Evolutionary conservation across 2,329 filamentous ascomycete genomes (phyloP).

Genomic region (Penicillium brasilianum): DNA sequence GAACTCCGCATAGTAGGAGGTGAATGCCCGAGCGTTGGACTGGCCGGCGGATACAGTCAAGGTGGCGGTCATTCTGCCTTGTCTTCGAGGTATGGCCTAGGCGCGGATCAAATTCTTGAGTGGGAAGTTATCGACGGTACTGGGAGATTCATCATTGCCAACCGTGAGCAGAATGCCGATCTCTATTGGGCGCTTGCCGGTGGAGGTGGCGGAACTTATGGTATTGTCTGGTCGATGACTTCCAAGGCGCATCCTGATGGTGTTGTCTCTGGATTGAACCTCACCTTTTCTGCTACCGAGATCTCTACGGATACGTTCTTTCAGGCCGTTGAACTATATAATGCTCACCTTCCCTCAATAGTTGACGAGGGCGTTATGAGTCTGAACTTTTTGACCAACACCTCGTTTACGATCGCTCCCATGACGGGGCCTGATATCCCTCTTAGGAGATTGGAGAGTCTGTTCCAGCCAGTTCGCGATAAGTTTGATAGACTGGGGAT

Average conservation of each 20-base stretch:
- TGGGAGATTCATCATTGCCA: conserved; percentile 57
- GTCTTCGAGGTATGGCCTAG: conserved; percentile 59
- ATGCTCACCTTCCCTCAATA: conserved; percentile 15
- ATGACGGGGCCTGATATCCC: conserved; percentile 15
- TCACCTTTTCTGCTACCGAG: conserved; percentile 46
- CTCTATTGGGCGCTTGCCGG: conserved; percentile 68
- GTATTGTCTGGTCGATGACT: conserved; percentile 60
- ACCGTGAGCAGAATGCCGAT: conserved; percentile 55
- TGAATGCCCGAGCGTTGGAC: conserved; percentile 58
- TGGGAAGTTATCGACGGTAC: conserved; percentile 60
- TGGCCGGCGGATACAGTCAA: conserved; percentile 63
- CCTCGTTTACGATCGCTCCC: conserved; percentile 16
- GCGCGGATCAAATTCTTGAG: conserved; percentile 62
- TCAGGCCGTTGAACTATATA: conserved; percentile 24
- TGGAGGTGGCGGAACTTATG: conserved; percentile 64
- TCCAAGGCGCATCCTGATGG: conserved; percentile 55
- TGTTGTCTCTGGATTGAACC: conserved; percentile 49
- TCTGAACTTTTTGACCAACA: conserved; percentile 15
- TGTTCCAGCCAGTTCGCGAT: conserved; percentile 12
- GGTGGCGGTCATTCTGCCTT: conserved; percentile 64
- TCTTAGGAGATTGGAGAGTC: conserved; percentile 3
- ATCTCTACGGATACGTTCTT: conserved; percentile 54
- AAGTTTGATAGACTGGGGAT: conserved; percentile 13
- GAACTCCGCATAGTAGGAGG: conserved; percentile 60
- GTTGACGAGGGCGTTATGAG: conserved; percentile 19